Evolutionary conservation across 2,329 filamentous ascomycete genomes (phyloP), one percentile per base, ranked within the genome.

Genomic region (Clathrospora elynae): DNA sequence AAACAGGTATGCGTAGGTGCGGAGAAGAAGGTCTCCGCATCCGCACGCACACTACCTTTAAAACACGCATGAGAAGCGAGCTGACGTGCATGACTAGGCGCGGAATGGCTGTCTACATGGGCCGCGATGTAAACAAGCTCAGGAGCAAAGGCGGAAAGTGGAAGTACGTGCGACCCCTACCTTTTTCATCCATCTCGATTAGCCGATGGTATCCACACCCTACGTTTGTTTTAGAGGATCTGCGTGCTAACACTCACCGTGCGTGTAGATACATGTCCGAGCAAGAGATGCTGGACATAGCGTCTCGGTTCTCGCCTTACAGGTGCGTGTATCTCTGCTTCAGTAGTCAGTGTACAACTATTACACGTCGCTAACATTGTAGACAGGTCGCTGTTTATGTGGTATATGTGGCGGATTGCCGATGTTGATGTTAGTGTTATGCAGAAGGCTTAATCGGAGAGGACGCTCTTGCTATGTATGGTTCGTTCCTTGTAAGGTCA

Each of bases 361-460:
- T 44, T 26, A 10, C 24, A 43, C 44, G 42, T 1, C 28, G 22
- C 44, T 50, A 25, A 40, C 9, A 10, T 9, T 7, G n/a, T 11
- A 6, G 8, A 20, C 37, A 85, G 91, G 64, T 93, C 86, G 59
- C 68, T 96, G 29, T 96, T 96, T 63, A 96, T 96, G 91, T 96
- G 91, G 91, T 95, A 95, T 67, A 95, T 96, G 88, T 96, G 92
- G 91, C 78, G 86, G 46, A 84, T 92, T 8, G 87, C 86, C 65
- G 83, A 90, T 64, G 89, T 90, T 3, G 87, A 95, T 68, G 73
- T 91, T 14, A 72, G 73, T 17, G 78, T 78, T 29, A 61, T 83
- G 56, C 56, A 67, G 36, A 57, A 46, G 35, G 31, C 20, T 10
- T 61, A 30, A 53, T 29, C 4, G 10, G 2, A 17, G 10, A n/a